Evolutionary conservation across 169 alveolate species (phyloP).

Genomic region (Eimeria sp.): DNA sequence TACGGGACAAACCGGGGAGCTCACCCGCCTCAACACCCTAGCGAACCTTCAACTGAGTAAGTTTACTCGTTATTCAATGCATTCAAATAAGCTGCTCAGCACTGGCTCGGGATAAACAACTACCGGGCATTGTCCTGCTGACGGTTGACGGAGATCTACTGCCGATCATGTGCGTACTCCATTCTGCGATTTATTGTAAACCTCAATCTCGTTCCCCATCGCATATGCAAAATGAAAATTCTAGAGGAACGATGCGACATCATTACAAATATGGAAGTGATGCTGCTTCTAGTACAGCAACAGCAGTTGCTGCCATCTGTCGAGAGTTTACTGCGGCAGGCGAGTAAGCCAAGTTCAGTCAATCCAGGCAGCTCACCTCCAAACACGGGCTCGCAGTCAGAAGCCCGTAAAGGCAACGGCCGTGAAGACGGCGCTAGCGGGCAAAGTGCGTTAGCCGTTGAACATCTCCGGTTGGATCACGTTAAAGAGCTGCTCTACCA

Average conservation of each 20-base stretch:
- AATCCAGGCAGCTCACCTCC: conserved; percentile 23
- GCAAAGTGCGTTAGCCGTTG: conserved; percentile 1
- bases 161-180: background rate
- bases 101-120: background rate
- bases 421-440: conserved; percentile 14
- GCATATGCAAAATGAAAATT: conserved; percentile 7
- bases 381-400: background rate
- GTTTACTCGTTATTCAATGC: background rate
- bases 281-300: conserved; percentile 60
- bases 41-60: background rate
- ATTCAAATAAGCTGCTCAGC: background rate
- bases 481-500: conserved; percentile 60
- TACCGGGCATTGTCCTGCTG: background rate
- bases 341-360: conserved; percentile 58
- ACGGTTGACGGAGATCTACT: background rate
- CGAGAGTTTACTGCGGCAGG: conserved; percentile 47
- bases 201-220: background rate
- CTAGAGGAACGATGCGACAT: conserved; percentile 63
- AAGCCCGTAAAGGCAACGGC: conserved; percentile 3
- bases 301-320: conserved; percentile 52
- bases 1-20: background rate
- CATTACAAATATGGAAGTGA: conserved; percentile 61
- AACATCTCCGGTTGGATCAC: conserved; percentile 49
- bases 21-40: background rate
- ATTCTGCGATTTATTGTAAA: background rate